Evolutionary conservation across 225 moss, liverwort and hornwort genomes (phyloP), one percentile per base, ranked within the genome.

Genomic region (Sphagnum tenellum): DNA sequence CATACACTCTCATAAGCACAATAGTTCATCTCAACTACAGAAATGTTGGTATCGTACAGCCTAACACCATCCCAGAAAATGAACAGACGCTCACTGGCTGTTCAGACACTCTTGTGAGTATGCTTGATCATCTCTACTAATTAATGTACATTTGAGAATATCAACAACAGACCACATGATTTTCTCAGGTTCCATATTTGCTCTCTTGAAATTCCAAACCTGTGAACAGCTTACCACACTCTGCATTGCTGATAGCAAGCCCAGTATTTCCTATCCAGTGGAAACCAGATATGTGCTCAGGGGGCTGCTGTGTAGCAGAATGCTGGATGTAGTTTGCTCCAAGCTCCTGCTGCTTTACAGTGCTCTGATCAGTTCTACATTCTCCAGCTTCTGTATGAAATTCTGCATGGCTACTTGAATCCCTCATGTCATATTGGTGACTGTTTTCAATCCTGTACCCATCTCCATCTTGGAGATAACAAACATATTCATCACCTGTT

Each of bases 201-300:
- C 56, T 3, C 56, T 56, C 11, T 2, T 56, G 5, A 11, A 56
- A 3, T 56, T 12, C 4, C 4, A 56, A 13, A 56, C 56, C 8
- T 56, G 11, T 46, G 57, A 47, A 57, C 45, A 66, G 58, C 86
- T 83, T 75, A 94, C 94, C 89, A 70, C 75, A 87, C 49, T 82
- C 78, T 52, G 80, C 83, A 67, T 73, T 82, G 73, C 94, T 82
- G 10, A 95, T 82, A 73, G 87, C 89, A 66, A 95, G 91, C 65
- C 89, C 84, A 44, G 88, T 86, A 59, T 73, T 71, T 52, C 94
- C 89, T 74, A 95, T 88, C 91, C 94, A 88, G 62, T 89, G 76
- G 69, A 95, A 74, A 56, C 89, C 86, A 61, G 70, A 66, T 45
- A 75, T 9, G 11, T 56, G 55, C 50, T 64, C 53, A 56, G 74